phyloP scores from a whole-genome alignment of 805 yeast species.

The Saturnispora hagleri region DNA sequence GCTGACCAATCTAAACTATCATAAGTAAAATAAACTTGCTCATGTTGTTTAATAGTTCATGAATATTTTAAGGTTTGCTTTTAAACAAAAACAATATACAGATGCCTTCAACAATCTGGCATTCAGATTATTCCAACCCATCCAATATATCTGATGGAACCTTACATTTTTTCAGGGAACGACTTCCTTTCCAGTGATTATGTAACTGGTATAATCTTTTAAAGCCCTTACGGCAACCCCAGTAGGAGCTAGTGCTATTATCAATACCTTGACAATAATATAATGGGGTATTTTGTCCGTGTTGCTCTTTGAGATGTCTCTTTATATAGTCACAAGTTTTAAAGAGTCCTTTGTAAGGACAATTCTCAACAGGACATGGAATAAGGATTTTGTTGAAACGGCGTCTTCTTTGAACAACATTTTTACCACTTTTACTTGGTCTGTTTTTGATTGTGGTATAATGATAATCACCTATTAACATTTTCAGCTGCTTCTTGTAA shows the following conservation, averaged over 20 bases:
- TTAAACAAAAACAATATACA: background rate
- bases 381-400: constrained; percentile 3
- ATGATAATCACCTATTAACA: background rate
- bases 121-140: background rate
- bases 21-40: background rate
- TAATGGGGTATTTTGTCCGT: constrained; percentile 17
- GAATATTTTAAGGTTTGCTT: background rate
- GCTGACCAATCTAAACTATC: background rate
- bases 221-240: constrained; percentile 28
- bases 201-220: constrained; percentile 27
- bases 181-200: constrained; percentile 27
- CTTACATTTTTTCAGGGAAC: constrained; percentile 24
- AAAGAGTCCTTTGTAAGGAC: constrained; percentile 25
- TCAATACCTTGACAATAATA: constrained; percentile 22
- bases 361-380: constrained; percentile 10
- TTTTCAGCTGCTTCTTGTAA: background rate
- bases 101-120: too few relatives aligned
- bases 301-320: constrained; percentile 26
- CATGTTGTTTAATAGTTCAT: background rate
- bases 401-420: background rate
- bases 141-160: constrained; percentile 17
- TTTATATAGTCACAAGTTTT: constrained; percentile 24
- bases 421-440: background rate
- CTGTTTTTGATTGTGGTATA: background rate
- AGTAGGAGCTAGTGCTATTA: constrained; percentile 14